phyloP scores from a whole-genome alignment of 1,284 basidiomycete genomes.

The Ustilago crameri region DNA sequence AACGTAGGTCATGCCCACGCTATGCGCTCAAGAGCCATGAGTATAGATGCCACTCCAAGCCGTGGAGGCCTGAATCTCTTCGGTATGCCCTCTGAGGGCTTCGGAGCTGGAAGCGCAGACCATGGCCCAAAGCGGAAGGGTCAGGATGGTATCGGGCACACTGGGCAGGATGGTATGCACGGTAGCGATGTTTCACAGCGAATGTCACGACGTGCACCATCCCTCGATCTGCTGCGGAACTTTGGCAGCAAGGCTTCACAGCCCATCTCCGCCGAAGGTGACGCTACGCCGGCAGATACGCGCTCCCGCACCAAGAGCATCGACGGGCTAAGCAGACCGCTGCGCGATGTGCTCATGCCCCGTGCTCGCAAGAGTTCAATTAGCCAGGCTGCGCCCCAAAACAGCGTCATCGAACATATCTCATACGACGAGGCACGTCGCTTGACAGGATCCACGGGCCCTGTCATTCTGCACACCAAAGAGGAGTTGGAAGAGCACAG shows the following conservation, averaged over 20 bases:
- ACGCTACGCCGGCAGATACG: conserved; percentile 3
- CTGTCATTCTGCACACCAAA: conserved; percentile 26
- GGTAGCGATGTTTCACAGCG: conserved; percentile 5
- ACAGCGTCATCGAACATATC: conserved; percentile 41
- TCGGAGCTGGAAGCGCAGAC: conserved; percentile 1
- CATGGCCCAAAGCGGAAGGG: neutral
- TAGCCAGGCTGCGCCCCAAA: conserved; percentile 11
- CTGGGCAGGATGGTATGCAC: neutral
- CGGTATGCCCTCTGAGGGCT: conserved; percentile 13
- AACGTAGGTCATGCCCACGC: neutral
- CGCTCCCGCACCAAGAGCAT: conserved; percentile 35
- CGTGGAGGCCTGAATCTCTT: conserved; percentile 17
- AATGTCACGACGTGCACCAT: conserved; percentile 19
- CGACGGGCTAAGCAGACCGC: conserved; percentile 20
- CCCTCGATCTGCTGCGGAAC: conserved; percentile 23
- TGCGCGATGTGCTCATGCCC: conserved; percentile 26
- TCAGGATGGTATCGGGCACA: neutral
- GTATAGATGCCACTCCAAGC: neutral
- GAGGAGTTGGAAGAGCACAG: conserved; percentile 33
- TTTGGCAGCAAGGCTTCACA: conserved; percentile 3
- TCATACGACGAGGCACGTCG: conserved; percentile 37
- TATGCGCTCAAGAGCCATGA: conserved; percentile 8
- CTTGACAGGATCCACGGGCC: conserved; percentile 20
- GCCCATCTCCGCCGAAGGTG: neutral
- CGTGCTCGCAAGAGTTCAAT: conserved; percentile 18